A percentile compares a stretch with the other conserved stretches of the same genome.
Evolutionary conservation across 108 stramenopile genomes (phyloP).

Genomic region (Skeletonema menzelii): DNA sequence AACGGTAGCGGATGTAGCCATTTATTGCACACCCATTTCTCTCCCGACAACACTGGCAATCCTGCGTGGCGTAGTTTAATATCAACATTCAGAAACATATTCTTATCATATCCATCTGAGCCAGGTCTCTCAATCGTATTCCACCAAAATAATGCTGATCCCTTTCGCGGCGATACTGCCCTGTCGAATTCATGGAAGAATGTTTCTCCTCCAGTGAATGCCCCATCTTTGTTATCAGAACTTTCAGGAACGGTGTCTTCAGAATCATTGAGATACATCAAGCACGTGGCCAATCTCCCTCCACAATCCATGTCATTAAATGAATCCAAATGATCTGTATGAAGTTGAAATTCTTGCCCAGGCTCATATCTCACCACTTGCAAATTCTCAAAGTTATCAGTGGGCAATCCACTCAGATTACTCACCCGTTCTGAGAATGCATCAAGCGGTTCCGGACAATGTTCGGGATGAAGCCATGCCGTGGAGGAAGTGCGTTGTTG

Average conservation of each 20-base stretch:
- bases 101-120: slow-evolving; percentile 20
- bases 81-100: slow-evolving; percentile 47
- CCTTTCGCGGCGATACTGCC: slow-evolving; percentile 25
- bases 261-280: slow-evolving; percentile 45
- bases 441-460: slow-evolving; percentile 22
- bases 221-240: neutral
- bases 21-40: slow-evolving; percentile 52
- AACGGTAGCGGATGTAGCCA: slow-evolving; percentile 53
- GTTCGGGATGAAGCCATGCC: slow-evolving; percentile 41
- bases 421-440: slow-evolving; percentile 27
- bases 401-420: slow-evolving; percentile 32
- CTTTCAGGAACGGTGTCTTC: neutral
- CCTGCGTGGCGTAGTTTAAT: slow-evolving; percentile 45
- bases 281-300: slow-evolving; percentile 48
- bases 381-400: slow-evolving; percentile 49
- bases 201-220: slow-evolving; percentile 44
- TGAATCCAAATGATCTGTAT: slow-evolving; percentile 54
- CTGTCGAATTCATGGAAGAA: slow-evolving; percentile 35
- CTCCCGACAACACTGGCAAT: slow-evolving; percentile 33
- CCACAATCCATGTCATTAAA: slow-evolving; percentile 52
- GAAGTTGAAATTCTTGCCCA: slow-evolving; percentile 49
- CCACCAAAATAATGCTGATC: slow-evolving; percentile 50
- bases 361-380: slow-evolving; percentile 50
- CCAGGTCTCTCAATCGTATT: slow-evolving; percentile 53
- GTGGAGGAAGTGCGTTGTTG: slow-evolving; percentile 40